Base-by-base conservation (phyloP, 2,329 filamentous ascomycete species). In the Colletotrichum siamense region DNA sequence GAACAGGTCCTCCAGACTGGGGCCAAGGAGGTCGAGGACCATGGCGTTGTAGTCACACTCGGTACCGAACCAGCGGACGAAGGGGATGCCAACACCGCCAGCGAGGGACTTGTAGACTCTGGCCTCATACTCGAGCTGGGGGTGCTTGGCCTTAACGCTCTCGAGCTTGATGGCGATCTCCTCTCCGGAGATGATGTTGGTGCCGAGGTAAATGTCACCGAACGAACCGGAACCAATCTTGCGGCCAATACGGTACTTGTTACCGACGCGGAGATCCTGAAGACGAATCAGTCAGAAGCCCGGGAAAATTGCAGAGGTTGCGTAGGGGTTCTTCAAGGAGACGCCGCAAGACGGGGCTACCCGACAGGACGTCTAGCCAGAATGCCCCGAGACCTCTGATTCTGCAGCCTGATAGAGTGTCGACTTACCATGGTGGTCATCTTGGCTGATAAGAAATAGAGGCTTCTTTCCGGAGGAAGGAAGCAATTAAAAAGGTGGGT, bases 1-100 rank as follows among this genome's bases (percentile, higher is more conserved):
- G 95, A 99, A 99, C 39, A 99, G 92, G 85, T 99, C 97, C 88
- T 99, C 97, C 87, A 99, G 89, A 83, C 94, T 97, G 80, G 97
- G 97, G 52, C 97, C 97, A 75, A 99, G 94, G 30, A 99, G 93
- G 84, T 99, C 97, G 79, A 99, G 93, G 69, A 99, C 97, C 97
- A 99, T 99, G 86, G 97, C 97, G 88, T 99, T 99, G 93, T 99
- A 99, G 89, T 99, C 97, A 87, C 96, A 99, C 88, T 99, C 97
- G 77, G 96, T 99, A 81, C 97, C 97, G 87, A 99, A 99, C 97
- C 97, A 99, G 88, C 96, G 96, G 84, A 99, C 97, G 83, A 99
- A 99, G 64, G 97, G 97, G 80, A 99, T 99, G 77, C 97, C 97
- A 81, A 99, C 97, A 86, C 97, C 97, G 80, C 97, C 97, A 73